phyloP scores from a whole-genome alignment of 306 rosid genomes.

The Castanea crenata region DNA sequence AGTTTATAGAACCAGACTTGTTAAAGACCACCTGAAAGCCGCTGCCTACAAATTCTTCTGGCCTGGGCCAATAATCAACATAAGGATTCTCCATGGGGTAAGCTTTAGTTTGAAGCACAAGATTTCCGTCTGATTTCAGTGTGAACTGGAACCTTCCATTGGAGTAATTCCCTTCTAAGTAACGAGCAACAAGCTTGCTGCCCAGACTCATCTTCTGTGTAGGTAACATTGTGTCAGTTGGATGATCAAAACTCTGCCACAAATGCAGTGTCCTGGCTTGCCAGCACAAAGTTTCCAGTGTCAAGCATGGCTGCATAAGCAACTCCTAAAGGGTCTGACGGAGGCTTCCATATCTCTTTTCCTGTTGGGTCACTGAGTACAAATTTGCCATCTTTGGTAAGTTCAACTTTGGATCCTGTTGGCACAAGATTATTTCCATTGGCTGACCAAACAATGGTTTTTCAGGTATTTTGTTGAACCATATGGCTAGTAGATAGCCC shows the following conservation, averaged over 20 bases:
- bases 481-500: too few species aligned
- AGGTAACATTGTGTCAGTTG: constrained; percentile 63
- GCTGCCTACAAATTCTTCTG: not conserved
- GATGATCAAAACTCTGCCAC: constrained; percentile 57
- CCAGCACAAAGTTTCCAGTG: constrained; percentile 50
- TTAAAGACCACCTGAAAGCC: constrained; percentile 28
- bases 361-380: constrained; percentile 19
- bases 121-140: constrained; percentile 8
- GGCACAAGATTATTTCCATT: too few species aligned
- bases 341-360: constrained; percentile 20
- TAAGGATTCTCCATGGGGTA: constrained; percentile 33
- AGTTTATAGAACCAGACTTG: constrained; percentile 35
- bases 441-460: too few species aligned
- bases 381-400: constrained; percentile 19
- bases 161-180: constrained; percentile 8
- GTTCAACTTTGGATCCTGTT: too few species aligned
- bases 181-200: constrained; percentile 21
- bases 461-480: too few species aligned
- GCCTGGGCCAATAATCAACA: constrained; percentile 3
- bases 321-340: constrained; percentile 1
- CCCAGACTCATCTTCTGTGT: constrained; percentile 25
- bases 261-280: not conserved
- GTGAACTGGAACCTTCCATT: constrained; percentile 52
- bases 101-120: constrained; percentile 26
- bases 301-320: constrained; percentile 44